Evolutionary conservation across 208 protist genomes (phyloP).

Genomic region (Leishmania tarentolae): DNA sequence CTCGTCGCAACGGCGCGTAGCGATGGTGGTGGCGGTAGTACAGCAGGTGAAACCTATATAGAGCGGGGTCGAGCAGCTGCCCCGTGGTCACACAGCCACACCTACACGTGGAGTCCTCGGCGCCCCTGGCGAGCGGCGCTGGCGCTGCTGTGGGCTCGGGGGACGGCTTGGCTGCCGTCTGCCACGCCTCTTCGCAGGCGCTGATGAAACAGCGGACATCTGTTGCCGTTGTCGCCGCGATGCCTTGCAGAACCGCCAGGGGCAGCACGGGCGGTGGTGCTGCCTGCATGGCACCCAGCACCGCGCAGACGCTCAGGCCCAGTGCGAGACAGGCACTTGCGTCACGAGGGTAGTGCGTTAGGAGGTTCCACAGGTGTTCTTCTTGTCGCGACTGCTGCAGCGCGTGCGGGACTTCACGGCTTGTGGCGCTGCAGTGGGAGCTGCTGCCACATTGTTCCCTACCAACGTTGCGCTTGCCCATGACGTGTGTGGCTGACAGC

Average conservation of each 20-base stretch:
- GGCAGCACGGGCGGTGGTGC: conserved; percentile 17
- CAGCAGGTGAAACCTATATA: conserved; percentile 20
- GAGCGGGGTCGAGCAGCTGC: conserved; percentile 11
- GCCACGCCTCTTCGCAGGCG: conserved; percentile 14
- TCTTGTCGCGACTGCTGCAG: background rate
- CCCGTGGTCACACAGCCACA: conserved; percentile 29
- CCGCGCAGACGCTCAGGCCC: conserved; percentile 11
- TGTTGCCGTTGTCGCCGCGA: conserved; percentile 12
- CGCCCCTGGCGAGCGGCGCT: background rate
- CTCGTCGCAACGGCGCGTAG: background rate
- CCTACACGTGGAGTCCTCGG: conserved; percentile 10
- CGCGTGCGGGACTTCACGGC: background rate
- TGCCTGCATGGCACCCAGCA: conserved; percentile 14
- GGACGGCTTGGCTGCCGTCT: background rate
- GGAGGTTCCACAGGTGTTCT: conserved; percentile 18
- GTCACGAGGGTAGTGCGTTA: conserved; percentile 22
- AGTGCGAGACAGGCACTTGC: conserved; percentile 25
- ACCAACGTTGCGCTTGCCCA: background rate
- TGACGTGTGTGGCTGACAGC: background rate
- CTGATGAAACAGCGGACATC: background rate
- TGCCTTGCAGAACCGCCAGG: conserved; percentile 4
- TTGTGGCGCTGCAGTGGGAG: background rate
- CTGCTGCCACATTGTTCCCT: background rate
- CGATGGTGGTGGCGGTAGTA: conserved; percentile 19
- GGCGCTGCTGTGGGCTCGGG: background rate